Evolutionary conservation across 371 early-diverging fungal genomes (phyloP).

Genomic region (Thermomucor indicae-seudaticae): DNA sequence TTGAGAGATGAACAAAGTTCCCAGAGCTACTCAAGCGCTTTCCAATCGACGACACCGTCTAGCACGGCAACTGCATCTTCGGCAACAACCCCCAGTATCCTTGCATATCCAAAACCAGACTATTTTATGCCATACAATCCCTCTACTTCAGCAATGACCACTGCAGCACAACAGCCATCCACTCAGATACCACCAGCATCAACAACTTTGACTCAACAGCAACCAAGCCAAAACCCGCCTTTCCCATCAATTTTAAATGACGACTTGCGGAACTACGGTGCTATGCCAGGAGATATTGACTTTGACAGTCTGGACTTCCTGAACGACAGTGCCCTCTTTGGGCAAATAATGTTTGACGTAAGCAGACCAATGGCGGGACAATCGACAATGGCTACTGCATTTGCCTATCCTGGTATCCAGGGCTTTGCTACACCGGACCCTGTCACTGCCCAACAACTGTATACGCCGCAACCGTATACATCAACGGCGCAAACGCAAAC

Average conservation of each 20-base stretch:
- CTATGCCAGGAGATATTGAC: conserved; percentile 12
- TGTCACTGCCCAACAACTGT: too few relatives aligned
- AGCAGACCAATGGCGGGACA: conserved; percentile 1
- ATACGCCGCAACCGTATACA: too few relatives aligned
- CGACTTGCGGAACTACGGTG: conserved; percentile 1
- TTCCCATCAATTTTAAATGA: neutral
- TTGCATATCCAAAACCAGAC: neutral
- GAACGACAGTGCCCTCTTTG: conserved; percentile 36
- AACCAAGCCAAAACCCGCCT: neutral
- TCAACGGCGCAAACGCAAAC: too few relatives aligned
- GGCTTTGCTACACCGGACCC: conserved; percentile 1
- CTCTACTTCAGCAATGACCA: neutral
- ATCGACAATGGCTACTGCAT: neutral
- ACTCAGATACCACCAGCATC: neutral
- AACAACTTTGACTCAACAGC: conserved; percentile 1
- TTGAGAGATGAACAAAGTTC: neutral
- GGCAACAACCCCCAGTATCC: neutral
- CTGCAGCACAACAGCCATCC: neutral
- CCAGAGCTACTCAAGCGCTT: neutral
- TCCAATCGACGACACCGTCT: neutral
- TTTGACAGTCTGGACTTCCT: conserved; percentile 40
- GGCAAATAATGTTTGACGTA: conserved; percentile 44
- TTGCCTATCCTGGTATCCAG: conserved; percentile 4
- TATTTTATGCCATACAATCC: neutral
- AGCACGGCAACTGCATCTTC: neutral